A percentile compares a stretch with the other conserved stretches of the same genome.
These are phyloP conservation scores for Claviceps pazoutovae DNA, from an alignment of 2,329 filamentous ascomycete genomes.

Conservation along the genomic window DNA sequence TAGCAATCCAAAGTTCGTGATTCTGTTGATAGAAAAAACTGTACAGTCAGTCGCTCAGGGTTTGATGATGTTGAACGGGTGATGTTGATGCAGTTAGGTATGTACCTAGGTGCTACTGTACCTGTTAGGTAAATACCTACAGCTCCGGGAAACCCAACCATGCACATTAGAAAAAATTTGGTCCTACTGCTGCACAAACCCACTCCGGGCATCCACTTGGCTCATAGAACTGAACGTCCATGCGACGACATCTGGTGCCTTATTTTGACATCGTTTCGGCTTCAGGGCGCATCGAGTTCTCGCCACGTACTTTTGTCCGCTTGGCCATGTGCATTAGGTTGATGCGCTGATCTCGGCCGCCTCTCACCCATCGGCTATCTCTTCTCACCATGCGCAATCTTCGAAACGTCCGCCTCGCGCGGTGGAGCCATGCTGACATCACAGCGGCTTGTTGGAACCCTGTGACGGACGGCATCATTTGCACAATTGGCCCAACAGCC, in stretches of 20 bases:
- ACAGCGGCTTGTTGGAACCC: slow-evolving; percentile 80
- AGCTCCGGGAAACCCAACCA: too few species aligned
- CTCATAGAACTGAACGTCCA: background rate
- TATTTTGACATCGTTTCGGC: background rate
- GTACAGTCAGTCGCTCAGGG: too few species aligned
- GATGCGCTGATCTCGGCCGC: slow-evolving; percentile 3
- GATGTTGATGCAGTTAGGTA: too few species aligned
- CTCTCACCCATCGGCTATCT: background rate
- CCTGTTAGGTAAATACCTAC: too few species aligned
- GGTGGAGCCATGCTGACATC: slow-evolving; percentile 49
- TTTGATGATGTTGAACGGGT: too few species aligned
- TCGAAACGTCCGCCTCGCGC: slow-evolving; percentile 57
- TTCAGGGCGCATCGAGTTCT: background rate
- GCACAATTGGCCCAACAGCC: slow-evolving; percentile 68
- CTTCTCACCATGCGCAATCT: slow-evolving; percentile 65
- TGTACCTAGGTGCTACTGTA: too few species aligned
- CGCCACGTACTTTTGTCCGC: background rate
- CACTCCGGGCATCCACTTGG: background rate
- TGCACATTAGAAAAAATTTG: too few species aligned
- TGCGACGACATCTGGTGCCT: background rate
- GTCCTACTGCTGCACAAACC: background rate
- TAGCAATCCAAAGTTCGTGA: too few species aligned
- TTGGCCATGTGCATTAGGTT: background rate
- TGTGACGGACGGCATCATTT: slow-evolving; percentile 62
- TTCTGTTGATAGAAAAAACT: too few species aligned